Conservation (phyloP, 331 rosid genomes). For the Acacia pycnantha region DNA sequence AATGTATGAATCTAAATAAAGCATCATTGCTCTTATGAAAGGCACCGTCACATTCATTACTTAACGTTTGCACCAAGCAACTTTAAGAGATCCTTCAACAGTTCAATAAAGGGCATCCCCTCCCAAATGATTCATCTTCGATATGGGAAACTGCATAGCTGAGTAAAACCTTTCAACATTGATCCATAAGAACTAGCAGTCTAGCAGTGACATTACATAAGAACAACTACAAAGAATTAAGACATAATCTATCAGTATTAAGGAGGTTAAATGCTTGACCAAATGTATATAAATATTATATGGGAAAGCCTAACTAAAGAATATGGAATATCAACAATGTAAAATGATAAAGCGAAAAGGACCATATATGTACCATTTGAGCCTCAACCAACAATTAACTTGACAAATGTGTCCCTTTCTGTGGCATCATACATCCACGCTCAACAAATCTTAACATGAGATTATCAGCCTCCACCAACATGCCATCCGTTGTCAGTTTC, state of each 20-base stretch:
- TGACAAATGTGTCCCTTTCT: conserved; percentile 33
- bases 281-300: background rate
- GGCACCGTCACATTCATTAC: background rate
- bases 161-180: background rate
- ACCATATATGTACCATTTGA: background rate
- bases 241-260: background rate
- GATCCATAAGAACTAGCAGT: background rate
- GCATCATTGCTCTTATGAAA: background rate
- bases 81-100: background rate
- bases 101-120: background rate
- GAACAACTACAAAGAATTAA: background rate
- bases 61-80: background rate
- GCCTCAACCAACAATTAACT: conserved; percentile 15
- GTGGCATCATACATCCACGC: conserved; percentile 52
- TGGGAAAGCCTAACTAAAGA: background rate
- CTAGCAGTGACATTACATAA: background rate
- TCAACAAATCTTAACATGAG: conserved; percentile 77
- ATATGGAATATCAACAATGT: background rate
- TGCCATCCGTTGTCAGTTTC: conserved; percentile 57
- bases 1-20: background rate
- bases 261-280: background rate
- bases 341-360: background rate
- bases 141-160: background rate
- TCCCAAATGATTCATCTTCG: background rate
- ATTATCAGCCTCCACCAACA: conserved; percentile 70